Evolutionary conservation across 805 yeast species (phyloP), one percentile per base, ranked within the genome.

Genomic region (Candida loeiensis): DNA sequence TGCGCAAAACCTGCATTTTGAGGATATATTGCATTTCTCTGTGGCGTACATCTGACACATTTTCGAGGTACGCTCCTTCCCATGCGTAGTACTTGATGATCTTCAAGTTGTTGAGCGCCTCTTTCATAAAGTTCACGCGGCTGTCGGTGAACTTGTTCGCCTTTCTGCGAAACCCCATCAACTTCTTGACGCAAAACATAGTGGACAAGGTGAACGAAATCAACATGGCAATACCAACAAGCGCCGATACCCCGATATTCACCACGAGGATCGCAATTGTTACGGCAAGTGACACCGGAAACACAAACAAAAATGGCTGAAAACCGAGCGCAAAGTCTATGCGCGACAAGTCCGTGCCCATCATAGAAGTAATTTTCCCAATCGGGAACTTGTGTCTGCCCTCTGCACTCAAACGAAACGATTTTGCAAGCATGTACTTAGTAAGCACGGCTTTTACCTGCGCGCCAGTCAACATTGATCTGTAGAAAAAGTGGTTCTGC

Each of bases 21-120:
- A 79, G 73, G 45, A 90, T 73, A 37, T 69, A 66, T 3, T 54
- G 50, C 74, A 85, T 80, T 61, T 89, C 97, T 17, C 64, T 54
- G 0, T 56, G 51, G 56, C 97, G 76, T 18, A 77, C 68, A 8
- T 67, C 71, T n/a, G 77, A 55, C 22, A 90, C 73, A 39, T 73
- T 66, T 6, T 71, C 59, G 40, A 71, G 71, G 56, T 87, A 90
- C 1, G 96, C 89, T 20, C 70, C 71, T 63, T 90, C 97, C 96
- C 96, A 90, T 1, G 95, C 86, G 58, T 89, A 90, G 58, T 75
- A 85, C 65, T 90, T 90, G 59, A 90, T 85, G 58, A 82, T 73
- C 55, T 85, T 86, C 73, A 90, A 76, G 49, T 84, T 79, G 54
- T 76, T 79, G 48, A 90, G 68, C 16, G 88, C 77, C 59, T 90